Base-by-base conservation (phyloP, 768 basidiomycete species). In the Pleurotus tuber-regium region DNA sequence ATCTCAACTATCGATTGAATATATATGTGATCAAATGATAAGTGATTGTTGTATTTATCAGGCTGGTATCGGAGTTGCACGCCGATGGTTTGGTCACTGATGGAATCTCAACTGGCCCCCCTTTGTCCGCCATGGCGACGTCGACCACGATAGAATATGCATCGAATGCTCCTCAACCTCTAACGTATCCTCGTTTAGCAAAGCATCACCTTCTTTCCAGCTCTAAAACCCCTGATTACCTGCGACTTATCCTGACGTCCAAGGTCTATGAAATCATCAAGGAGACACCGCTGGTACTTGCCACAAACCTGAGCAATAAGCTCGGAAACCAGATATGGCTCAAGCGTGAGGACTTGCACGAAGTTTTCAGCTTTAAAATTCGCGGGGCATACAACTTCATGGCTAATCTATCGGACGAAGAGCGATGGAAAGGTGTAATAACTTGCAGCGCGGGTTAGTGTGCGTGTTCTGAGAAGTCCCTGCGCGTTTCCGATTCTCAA, bases 301-400 rank as follows among this genome's bases (percentile, higher is more conserved):
- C 96, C 24, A 81, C 84, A 14, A 92, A 90, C 63, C 81, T 99
- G 18, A 95, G 92, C 59, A 70, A 86, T 54, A 84, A 87, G 55
- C 76, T 98, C 1, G 97, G 97, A 1, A 93, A 92, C 64, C 82
- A 95, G 58, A 88, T 99, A 68, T 95, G 87, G 84, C 80, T 99
- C 53, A 99, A 99, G 71, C 83, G 97, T 21, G 97, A 99, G 68
- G 97, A 99, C 62, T 78, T 97, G 2, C 96, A 98, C 40, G 87
- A 92, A 62, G 97, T 99, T 16, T 99, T 99, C 67, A 95, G 92
- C 66, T 99, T 99, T 84, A 99, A 99, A 66, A 94, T 98, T 41
- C 79, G 97, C 4, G 97, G 97, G 19, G 97, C 97, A 26, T 99
- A 97, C 74, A 99, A 99, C 68, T 91, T 97, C 61, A 99, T 99